These are phyloP conservation scores for Corynespora cassiicola DNA, from an alignment of 2,329 filamentous ascomycete genomes.

Conservation along the genomic window DNA sequence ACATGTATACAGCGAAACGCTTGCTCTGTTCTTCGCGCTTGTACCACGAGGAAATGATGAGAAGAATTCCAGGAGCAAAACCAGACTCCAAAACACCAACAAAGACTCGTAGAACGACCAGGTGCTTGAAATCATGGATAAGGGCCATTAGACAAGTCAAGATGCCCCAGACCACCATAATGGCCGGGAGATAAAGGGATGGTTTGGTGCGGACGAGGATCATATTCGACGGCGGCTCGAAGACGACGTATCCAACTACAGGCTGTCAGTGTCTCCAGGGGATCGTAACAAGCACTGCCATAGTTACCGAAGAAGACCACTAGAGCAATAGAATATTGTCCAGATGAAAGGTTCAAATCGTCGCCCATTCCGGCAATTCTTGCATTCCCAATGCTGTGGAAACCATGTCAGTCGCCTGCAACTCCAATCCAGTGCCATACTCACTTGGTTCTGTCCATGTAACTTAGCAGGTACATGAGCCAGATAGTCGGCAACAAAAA, in stretches of 20 bases:
- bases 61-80: conserved; percentile 62
- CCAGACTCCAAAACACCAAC: conserved; percentile 63
- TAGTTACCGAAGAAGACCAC: conserved; percentile 63
- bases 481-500: conserved; percentile 56
- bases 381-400: conserved; percentile 56
- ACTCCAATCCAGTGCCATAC: conserved; percentile 3
- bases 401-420: conserved; percentile 13
- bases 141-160: conserved; percentile 60
- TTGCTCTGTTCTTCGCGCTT: conserved; percentile 64
- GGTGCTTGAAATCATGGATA: conserved; percentile 54
- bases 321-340: conserved; percentile 58
- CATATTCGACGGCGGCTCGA: conserved; percentile 62
- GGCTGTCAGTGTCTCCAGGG: background rate
- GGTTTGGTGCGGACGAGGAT: conserved; percentile 58
- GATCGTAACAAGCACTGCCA: background rate
- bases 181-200: conserved; percentile 55
- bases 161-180: conserved; percentile 62
- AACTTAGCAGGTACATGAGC: conserved; percentile 58
- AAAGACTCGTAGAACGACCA: conserved; percentile 61
- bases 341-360: conserved; percentile 55
- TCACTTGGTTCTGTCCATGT: conserved; percentile 53
- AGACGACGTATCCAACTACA: conserved; percentile 54
- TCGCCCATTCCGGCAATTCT: conserved; percentile 59
- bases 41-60: conserved; percentile 66
- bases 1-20: conserved; percentile 64